Evolutionary conservation across 2,329 filamentous ascomycete species (phyloP), one percentile per base, ranked within the genome.

Genomic region (Microsporum ferrugineum): DNA sequence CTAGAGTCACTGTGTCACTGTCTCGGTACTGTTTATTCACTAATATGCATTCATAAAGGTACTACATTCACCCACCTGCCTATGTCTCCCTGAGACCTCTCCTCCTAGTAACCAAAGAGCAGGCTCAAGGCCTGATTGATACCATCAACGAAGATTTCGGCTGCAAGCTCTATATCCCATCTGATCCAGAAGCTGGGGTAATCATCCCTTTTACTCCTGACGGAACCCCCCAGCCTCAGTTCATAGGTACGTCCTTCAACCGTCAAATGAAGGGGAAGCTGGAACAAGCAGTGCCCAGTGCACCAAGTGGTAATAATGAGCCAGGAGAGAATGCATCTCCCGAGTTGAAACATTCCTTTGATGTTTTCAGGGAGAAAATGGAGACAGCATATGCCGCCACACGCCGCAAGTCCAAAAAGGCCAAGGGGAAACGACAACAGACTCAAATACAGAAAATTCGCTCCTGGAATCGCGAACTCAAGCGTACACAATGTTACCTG

Each of bases 401-500:
- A 39, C 81, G 80, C 67, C 78, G 75, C 17, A 80, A 78, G 65
- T 77, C 72, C 58, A 81, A 79, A 64, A 67, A 68, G 0, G 68
- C 67, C 2, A 82, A 77, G 60, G 79, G 76, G 41, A 81, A 80
- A 68, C 80, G 76, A 65, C 75, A 77, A 41, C 74, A 78, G 43
- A 78, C 80, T 41, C 78, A 78, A 1, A 62, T 80, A 2, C 66
- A 76, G 27, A 79, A 76, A 45, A 81, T 84, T 63, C 77, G 80
- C 64, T 69, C 74, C 2, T 82, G 81, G 75, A 77, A 77, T 1
- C 75, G 78, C 39, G 79, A 83, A 67, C 76, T 88, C 64, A 83
- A 84, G 65, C 80, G 86, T 53, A 77, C 82, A 5, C 87, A 91
- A 69, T 77, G 82, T 58, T 89, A 88, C 67, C 79, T 95, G 1